Conservation (phyloP, 495 filamentous ascomycete species). For the Trichocladium antarcticum region DNA sequence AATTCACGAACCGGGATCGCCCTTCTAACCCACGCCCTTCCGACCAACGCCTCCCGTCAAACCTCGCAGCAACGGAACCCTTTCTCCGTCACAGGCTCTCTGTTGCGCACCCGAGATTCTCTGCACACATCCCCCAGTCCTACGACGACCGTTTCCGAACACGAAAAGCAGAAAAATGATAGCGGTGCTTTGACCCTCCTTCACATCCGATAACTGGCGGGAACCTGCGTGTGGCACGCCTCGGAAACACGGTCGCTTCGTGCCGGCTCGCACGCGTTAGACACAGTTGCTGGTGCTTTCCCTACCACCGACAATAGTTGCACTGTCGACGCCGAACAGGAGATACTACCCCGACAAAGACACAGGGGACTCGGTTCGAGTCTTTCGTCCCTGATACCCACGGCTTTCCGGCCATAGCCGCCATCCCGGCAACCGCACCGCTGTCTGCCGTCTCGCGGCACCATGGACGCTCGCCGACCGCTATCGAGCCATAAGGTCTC, state of each 20-base stretch:
- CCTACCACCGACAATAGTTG: background rate
- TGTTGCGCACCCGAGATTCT: background rate
- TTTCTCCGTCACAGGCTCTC: background rate
- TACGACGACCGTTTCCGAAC: background rate
- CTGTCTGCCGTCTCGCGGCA: background rate
- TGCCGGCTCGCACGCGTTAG: slow-evolving; percentile 8
- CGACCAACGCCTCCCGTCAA: background rate
- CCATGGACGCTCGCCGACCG: slow-evolving; percentile 31
- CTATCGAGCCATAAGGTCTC: slow-evolving; percentile 38
- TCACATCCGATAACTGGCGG: slow-evolving; percentile 2
- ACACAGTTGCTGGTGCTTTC: no score
- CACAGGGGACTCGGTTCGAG: background rate
- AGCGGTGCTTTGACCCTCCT: background rate
- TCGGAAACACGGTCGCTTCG: slow-evolving; percentile 4
- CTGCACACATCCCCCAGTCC: background rate
- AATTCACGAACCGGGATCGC: background rate
- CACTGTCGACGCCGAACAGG: background rate
- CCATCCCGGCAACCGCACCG: background rate
- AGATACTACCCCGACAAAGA: background rate
- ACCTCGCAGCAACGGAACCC: background rate
- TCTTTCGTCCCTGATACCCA: background rate
- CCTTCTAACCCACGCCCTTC: background rate
- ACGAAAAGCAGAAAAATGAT: slow-evolving; percentile 2
- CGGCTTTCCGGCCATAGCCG: no score
- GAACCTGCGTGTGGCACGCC: slow-evolving; percentile 6